Percentiles rank a stretch among this genome's conserved stretches.
These are phyloP conservation scores for Miamiensis avidus DNA, from an alignment of 169 alveolate genomes.

Conservation along the genomic window DNA sequence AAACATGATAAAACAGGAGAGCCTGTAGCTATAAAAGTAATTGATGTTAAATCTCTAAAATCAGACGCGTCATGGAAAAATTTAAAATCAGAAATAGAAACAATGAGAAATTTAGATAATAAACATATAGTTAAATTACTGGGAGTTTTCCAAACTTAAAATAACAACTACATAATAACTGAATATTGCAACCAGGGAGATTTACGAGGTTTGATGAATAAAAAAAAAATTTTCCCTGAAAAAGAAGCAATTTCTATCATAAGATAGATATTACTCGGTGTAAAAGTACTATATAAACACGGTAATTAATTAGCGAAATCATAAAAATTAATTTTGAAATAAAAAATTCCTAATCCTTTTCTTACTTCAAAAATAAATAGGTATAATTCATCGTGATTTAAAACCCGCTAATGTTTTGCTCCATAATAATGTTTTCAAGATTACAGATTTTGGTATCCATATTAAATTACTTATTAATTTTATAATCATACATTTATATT, in stretches of 20 bases:
- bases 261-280: constrained; percentile 4
- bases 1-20: constrained; percentile 43
- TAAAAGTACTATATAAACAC: constrained; percentile 6
- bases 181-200: constrained; percentile 71
- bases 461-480: too few species aligned
- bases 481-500: not conserved
- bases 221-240: constrained; percentile 51
- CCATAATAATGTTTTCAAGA: constrained; percentile 33
- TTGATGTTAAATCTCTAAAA: constrained; percentile 44
- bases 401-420: constrained; percentile 46
- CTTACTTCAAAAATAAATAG: too few species aligned
- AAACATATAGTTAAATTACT: constrained; percentile 51
- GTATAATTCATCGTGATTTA: constrained; percentile 45
- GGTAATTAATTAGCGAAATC: too few species aligned
- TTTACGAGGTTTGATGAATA: constrained; percentile 48
- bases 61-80: constrained; percentile 46
- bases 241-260: constrained; percentile 6
- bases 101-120: constrained; percentile 58
- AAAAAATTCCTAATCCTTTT: too few species aligned
- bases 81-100: constrained; percentile 55
- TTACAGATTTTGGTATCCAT: constrained; percentile 32
- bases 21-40: constrained; percentile 53
- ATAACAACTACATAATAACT: constrained; percentile 56
- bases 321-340: too few species aligned
- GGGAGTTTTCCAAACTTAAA: constrained; percentile 49